Evolutionary conservation across 2,329 filamentous ascomycete species (phyloP).

Genomic region (Hyphodiscus sp.): DNA sequence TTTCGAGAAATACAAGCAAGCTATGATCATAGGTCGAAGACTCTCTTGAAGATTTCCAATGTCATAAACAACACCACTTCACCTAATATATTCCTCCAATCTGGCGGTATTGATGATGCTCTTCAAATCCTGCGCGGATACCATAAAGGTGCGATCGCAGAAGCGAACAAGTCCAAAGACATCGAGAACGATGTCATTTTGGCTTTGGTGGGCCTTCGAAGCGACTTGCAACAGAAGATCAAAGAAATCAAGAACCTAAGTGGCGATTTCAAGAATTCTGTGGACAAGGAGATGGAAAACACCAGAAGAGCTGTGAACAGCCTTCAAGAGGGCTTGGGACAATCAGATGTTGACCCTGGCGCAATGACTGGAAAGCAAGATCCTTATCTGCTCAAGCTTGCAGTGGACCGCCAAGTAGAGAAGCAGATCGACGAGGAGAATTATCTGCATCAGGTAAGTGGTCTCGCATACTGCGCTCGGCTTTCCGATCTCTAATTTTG

Average conservation of each 20-base stretch:
- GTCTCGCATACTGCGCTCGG: conserved; percentile 3
- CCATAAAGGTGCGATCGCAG: conserved; percentile 71
- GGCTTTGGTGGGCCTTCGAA: conserved; percentile 76
- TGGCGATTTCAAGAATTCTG: conserved; percentile 93
- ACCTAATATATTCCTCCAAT: conserved; percentile 68
- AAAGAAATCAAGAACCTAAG: conserved; percentile 95
- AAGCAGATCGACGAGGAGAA: conserved; percentile 95
- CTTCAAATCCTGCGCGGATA: conserved; percentile 73
- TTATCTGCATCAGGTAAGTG: conserved; percentile 77
- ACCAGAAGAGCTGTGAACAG: conserved; percentile 74
- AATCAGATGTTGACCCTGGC: conserved; percentile 71
- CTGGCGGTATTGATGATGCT: conserved; percentile 83
- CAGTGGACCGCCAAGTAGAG: conserved; percentile 85
- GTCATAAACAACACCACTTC: conserved; percentile 73
- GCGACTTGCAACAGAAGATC: conserved; percentile 89
- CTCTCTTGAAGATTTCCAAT: conserved; percentile 74
- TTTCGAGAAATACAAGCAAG: conserved; percentile 87
- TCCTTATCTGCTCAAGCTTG: conserved; percentile 79
- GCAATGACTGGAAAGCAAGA: conserved; percentile 79
- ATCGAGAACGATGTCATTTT: conserved; percentile 89
- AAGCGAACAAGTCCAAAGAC: conserved; percentile 82
- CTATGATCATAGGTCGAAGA: conserved; percentile 81
- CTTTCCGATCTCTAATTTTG: conserved; percentile 19
- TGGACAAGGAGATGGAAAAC: conserved; percentile 87
- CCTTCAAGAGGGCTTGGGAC: conserved; percentile 74